A percentile compares a stretch with the other conserved stretches of the same genome.
These are phyloP conservation scores for Crithidia fasciculata DNA, from an alignment of 208 protist species.

Conservation along the genomic window DNA sequence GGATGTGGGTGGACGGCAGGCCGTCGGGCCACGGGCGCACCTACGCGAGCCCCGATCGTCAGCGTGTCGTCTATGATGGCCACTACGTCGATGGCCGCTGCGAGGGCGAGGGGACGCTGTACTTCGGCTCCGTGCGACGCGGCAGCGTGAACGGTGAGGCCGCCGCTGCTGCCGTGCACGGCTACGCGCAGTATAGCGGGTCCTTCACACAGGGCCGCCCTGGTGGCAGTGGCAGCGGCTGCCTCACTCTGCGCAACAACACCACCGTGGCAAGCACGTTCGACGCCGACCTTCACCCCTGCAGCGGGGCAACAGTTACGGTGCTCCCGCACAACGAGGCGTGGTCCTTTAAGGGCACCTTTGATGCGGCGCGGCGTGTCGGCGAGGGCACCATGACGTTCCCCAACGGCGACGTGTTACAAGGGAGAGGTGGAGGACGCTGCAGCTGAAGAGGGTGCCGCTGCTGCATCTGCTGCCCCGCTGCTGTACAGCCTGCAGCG, in stretches of 20 bases:
- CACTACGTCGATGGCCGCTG: conserved; percentile 52
- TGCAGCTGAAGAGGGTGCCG: conserved; percentile 8
- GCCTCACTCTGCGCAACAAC: conserved; percentile 59
- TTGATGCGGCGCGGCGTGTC: conserved; percentile 40
- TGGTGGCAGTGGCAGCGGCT: conserved; percentile 46
- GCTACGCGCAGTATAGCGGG: conserved; percentile 49
- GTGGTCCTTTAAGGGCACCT: conserved; percentile 55
- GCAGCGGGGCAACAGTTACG: conserved; percentile 6
- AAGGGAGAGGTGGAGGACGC: conserved; percentile 63
- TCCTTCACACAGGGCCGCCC: conserved; percentile 46
- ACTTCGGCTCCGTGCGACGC: conserved; percentile 13
- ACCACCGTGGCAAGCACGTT: conserved; percentile 78
- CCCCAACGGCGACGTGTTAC: conserved; percentile 76
- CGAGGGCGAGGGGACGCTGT: conserved; percentile 59
- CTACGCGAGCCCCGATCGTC: conserved; percentile 18
- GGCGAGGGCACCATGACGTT: conserved; percentile 57
- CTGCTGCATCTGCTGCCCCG: background rate
- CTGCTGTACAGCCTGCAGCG: conserved; percentile 51
- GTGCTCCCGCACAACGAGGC: conserved; percentile 21
- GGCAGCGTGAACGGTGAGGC: conserved; percentile 4
- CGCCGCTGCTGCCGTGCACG: conserved; percentile 1
- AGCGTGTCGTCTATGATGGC: conserved; percentile 61
- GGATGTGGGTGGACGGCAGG: conserved; percentile 56
- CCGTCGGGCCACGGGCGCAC: conserved; percentile 47
- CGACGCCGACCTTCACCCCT: conserved; percentile 31